phyloP scores from a whole-genome alignment of 805 yeast genomes.

The Candida chilensis region DNA sequence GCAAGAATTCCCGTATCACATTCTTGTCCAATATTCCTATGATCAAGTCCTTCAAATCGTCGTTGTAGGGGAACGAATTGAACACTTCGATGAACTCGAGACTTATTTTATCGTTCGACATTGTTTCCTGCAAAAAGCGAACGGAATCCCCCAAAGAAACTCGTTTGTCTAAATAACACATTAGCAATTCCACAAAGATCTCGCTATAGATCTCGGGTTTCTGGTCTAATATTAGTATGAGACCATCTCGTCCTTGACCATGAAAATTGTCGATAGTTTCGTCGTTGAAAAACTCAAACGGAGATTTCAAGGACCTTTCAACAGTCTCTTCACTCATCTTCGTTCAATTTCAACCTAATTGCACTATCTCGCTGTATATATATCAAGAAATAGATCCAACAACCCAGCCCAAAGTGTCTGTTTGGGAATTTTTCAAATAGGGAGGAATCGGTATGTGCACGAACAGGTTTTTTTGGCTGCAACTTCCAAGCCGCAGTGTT shows the following conservation, averaged over 20 bases:
- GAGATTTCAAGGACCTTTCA: background rate
- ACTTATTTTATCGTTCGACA: background rate
- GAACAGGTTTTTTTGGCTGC: too few species aligned
- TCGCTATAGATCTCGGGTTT: background rate
- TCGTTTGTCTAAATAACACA: slow-evolving; percentile 13
- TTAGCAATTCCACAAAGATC: slow-evolving; percentile 22
- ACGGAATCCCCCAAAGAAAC: slow-evolving; percentile 5
- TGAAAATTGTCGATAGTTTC: background rate
- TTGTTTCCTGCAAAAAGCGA: slow-evolving; percentile 1
- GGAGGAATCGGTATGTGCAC: too few species aligned
- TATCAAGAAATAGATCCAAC: too few species aligned
- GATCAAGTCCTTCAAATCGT: slow-evolving; percentile 1
- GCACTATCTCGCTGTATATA: too few species aligned
- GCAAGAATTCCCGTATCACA: slow-evolving; percentile 1
- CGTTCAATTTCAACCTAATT: too few species aligned
- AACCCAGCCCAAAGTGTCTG: too few species aligned
- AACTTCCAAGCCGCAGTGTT: too few species aligned
- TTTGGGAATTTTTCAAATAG: too few species aligned
- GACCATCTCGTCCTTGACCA: background rate
- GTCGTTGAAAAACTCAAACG: background rate
- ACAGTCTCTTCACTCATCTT: too few species aligned
- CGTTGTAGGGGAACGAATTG: slow-evolving; percentile 11
- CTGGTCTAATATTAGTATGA: background rate
- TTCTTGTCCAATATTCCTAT: background rate
- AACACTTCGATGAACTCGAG: slow-evolving; percentile 10